Percentiles rank a stretch among this genome's conserved stretches.
These are phyloP conservation scores for Saccharum hybrid DNA, from an alignment of 202 grass and related monocot species.

Conservation along the genomic window DNA sequence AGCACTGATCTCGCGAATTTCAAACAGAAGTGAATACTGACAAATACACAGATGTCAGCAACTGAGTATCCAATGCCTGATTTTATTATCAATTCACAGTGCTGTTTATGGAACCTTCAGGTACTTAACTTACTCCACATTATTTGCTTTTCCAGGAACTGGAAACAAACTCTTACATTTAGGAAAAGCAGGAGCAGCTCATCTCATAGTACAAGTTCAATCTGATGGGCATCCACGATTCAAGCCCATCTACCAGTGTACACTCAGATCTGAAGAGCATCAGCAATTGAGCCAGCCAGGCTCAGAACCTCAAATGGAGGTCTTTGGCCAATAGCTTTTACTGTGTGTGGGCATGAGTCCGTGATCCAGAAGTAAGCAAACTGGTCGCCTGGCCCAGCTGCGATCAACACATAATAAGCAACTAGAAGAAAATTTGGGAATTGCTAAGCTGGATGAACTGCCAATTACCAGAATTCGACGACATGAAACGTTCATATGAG, in stretches of 20 bases:
- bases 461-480: slow-evolving; percentile 62
- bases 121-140: slow-evolving; percentile 29
- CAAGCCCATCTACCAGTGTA: slow-evolving; percentile 42
- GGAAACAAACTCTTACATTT: slow-evolving; percentile 42
- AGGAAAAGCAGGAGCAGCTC: slow-evolving; percentile 32
- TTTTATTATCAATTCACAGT: slow-evolving; percentile 42
- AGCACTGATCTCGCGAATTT: not conserved
- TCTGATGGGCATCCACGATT: slow-evolving; percentile 74
- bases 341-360: slow-evolving; percentile 82
- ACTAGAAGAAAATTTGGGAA: slow-evolving; percentile 13
- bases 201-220: slow-evolving; percentile 47
- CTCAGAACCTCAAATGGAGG: slow-evolving; percentile 92
- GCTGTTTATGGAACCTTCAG: slow-evolving; percentile 24
- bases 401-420: slow-evolving; percentile 13
- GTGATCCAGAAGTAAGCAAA: slow-evolving; percentile 94
- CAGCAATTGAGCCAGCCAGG: slow-evolving; percentile 84
- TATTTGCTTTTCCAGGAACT: slow-evolving; percentile 43
- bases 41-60: not conserved
- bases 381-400: slow-evolving; percentile 60
- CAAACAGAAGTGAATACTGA: slow-evolving; percentile 16
- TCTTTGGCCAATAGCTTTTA: slow-evolving; percentile 61
- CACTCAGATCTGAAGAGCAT: slow-evolving; percentile 89
- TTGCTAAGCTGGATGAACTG: slow-evolving; percentile 14
- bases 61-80: not conserved
- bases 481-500: slow-evolving; percentile 70